phyloP scores from a whole-genome alignment of 2,329 filamentous ascomycete genomes.

The Cryphonectria japonica region DNA sequence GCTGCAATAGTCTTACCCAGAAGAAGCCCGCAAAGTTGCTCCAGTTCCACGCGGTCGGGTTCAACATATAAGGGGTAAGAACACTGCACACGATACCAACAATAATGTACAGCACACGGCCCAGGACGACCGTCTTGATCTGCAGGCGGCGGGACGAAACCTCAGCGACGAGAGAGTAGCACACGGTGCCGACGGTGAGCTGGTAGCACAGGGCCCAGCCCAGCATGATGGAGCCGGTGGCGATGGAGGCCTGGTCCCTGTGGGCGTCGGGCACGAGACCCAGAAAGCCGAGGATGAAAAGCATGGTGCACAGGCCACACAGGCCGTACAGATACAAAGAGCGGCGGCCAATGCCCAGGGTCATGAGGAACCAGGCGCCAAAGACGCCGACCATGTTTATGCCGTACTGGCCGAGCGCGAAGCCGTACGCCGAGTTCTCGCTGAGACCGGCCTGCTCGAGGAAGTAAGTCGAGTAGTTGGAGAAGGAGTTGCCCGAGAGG shows the following conservation, averaged over 20 bases:
- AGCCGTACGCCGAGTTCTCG: conserved; percentile 57
- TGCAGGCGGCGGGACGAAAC: conserved; percentile 80
- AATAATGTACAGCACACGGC: conserved; percentile 79
- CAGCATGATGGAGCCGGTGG: conserved; percentile 85
- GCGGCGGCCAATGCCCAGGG: conserved; percentile 72
- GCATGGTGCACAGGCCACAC: conserved; percentile 72
- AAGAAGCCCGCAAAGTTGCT: conserved; percentile 86
- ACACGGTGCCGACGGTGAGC: conserved; percentile 84
- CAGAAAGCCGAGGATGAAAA: conserved; percentile 83
- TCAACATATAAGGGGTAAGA: conserved; percentile 90
- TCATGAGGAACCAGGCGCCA: conserved; percentile 81
- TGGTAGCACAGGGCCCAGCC: conserved; percentile 84
- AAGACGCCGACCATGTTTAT: conserved; percentile 82
- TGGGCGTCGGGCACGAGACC: conserved; percentile 70
- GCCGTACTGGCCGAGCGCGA: conserved; percentile 66
- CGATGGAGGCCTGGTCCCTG: conserved; percentile 65
- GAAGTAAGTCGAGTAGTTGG: conserved; percentile 69
- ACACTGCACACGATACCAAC: conserved; percentile 82
- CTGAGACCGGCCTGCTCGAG: conserved; percentile 62
- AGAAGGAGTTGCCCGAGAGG: conserved; percentile 65
- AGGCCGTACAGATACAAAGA: conserved; percentile 77
- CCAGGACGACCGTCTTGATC: conserved; percentile 90
- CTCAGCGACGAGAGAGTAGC: conserved; percentile 86
- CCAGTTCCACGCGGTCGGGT: conserved; percentile 87
- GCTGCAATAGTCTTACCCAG: conserved; percentile 56